phyloP scores from a whole-genome alignment of 345 rosid genomes.

The Dipteronia dyeriana region DNA sequence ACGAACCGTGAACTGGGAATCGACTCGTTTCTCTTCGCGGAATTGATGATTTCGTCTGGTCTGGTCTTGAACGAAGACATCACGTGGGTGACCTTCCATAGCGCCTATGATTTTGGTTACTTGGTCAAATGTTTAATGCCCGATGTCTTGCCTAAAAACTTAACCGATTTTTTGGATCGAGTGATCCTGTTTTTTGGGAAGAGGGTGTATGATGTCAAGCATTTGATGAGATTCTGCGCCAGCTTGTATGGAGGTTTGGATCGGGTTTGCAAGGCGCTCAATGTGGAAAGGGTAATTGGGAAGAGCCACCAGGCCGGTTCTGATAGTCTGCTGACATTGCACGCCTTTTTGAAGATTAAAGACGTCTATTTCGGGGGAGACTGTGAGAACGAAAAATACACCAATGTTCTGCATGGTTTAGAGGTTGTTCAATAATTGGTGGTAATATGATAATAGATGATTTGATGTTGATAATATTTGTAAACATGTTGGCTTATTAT shows the following conservation, averaged over 20 bases:
- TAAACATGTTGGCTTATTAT: constrained; percentile 24
- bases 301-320: constrained; percentile 60
- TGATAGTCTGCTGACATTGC: constrained; percentile 51
- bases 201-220: constrained; percentile 61
- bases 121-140: constrained; percentile 58
- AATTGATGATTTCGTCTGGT: constrained; percentile 59
- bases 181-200: constrained; percentile 45
- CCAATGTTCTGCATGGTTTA: constrained; percentile 54
- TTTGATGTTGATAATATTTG: constrained; percentile 20
- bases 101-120: constrained; percentile 71
- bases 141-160: constrained; percentile 31
- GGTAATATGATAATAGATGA: constrained; percentile 8
- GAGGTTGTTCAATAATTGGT: constrained; percentile 25
- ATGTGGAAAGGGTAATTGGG: constrained; percentile 43
- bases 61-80: constrained; percentile 47
- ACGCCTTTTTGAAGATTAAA: constrained; percentile 36
- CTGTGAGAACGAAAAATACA: constrained; percentile 32
- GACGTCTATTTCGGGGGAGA: constrained; percentile 29
- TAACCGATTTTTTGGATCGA: constrained; percentile 37
- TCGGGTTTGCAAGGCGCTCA: constrained; percentile 39
- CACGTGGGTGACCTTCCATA: constrained; percentile 73
- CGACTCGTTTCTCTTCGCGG: constrained; percentile 47
- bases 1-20: constrained; percentile 43
- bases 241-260: constrained; percentile 57
- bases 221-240: constrained; percentile 49